phyloP scores from a whole-genome alignment of 23 red algal genomes.

The Gracilaria caudata region DNA sequence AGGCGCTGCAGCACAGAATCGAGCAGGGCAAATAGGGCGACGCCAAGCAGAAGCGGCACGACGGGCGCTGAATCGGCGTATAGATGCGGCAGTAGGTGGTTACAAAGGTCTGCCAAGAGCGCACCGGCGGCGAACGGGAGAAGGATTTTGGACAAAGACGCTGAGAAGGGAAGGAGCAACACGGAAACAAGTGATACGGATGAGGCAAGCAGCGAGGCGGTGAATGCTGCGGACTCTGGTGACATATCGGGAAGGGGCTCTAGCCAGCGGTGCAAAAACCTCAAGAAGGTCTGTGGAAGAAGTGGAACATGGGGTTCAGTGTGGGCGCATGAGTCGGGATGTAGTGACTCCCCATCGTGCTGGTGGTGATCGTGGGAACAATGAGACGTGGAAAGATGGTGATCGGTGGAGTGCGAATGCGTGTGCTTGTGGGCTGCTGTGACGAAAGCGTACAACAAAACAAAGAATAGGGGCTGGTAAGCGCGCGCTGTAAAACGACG shows the following conservation, averaged over 20 bases:
- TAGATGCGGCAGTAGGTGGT: conserved; percentile 77
- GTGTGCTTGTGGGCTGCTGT: not conserved
- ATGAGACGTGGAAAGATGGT: not conserved
- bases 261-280: not conserved
- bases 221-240: conserved; percentile 37
- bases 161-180: conserved; percentile 54
- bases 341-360: not conserved
- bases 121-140: conserved; percentile 87
- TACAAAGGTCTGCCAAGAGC: conserved; percentile 75
- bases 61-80: conserved; percentile 39
- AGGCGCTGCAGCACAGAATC: conserved; percentile 34
- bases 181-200: conserved; percentile 60
- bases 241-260: conserved; percentile 39
- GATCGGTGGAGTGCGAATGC: not conserved
- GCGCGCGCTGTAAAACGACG: not conserved
- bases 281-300: not conserved
- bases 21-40: conserved; percentile 44
- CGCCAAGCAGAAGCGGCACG: conserved; percentile 45
- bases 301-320: not conserved
- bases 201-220: conserved; percentile 46
- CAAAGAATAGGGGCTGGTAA: not conserved
- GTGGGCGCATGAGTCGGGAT: not conserved
- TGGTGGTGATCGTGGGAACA: not conserved
- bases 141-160: not conserved
- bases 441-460: not conserved